These are phyloP conservation scores for Paecilomyces formosus DNA, from an alignment of 2,329 filamentous ascomycete species.

Conservation along the genomic window DNA sequence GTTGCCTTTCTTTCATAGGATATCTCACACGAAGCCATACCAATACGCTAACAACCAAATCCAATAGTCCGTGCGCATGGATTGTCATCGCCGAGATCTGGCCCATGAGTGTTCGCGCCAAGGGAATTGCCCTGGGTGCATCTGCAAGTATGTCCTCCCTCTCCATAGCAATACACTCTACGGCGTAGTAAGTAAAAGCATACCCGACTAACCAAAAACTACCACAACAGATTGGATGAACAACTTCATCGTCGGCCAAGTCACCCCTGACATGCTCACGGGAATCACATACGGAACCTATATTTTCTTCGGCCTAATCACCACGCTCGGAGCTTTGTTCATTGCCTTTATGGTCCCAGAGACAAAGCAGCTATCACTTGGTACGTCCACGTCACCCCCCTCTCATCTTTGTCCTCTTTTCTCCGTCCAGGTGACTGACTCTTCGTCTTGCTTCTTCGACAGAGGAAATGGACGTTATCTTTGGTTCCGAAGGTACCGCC, in stretches of 20 bases:
- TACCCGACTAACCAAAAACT: neutral
- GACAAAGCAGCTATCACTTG: constrained; percentile 43
- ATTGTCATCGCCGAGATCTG: constrained; percentile 69
- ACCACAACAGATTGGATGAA: constrained; percentile 39
- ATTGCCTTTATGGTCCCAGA: constrained; percentile 36
- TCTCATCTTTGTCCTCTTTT: neutral
- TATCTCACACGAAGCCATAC: neutral
- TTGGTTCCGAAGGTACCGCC: constrained; percentile 59
- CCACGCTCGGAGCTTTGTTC: constrained; percentile 24
- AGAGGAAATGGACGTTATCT: constrained; percentile 57
- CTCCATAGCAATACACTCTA: constrained; percentile 1
- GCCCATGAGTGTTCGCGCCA: constrained; percentile 62
- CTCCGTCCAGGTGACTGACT: neutral
- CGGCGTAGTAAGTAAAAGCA: neutral
- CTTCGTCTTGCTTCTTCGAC: constrained; percentile 5
- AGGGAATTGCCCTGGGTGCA: constrained; percentile 63
- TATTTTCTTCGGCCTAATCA: constrained; percentile 37
- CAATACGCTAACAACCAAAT: neutral
- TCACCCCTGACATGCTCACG: constrained; percentile 61
- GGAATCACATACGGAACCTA: constrained; percentile 56
- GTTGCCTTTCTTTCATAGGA: neutral
- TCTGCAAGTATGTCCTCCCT: constrained; percentile 38
- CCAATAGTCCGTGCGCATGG: constrained; percentile 55
- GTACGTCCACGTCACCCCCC: constrained; percentile 2
- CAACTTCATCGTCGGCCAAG: constrained; percentile 58